Conservation (phyloP, 2,329 filamentous ascomycete genomes). For the Fusarium sp. region DNA sequence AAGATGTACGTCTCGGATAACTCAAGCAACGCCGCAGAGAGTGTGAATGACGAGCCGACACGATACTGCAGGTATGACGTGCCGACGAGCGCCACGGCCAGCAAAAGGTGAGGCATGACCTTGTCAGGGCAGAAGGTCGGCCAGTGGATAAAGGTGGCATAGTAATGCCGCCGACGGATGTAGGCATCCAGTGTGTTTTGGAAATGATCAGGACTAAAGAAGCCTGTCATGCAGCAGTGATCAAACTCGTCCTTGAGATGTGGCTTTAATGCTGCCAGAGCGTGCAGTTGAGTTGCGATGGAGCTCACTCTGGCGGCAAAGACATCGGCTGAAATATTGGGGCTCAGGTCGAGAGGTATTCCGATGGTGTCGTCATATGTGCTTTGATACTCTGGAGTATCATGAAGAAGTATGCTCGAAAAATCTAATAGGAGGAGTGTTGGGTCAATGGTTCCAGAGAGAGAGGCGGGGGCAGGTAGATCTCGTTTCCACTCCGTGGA, state of each 20-base stretch:
- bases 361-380: rapidly evolving
- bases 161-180: constrained; percentile 25
- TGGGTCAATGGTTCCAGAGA: constrained; percentile 9
- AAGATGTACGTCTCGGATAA: constrained; percentile 31
- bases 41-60: neutral
- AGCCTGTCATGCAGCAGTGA: neutral
- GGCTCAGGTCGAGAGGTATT: neutral
- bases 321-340: neutral
- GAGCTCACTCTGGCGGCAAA: neutral
- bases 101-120: constrained; percentile 9
- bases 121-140: constrained; percentile 29
- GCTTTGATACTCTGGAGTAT: neutral
- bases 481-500: constrained; percentile 1
- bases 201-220: constrained; percentile 18
- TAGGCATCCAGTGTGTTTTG: neutral
- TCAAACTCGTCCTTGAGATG: constrained; percentile 6
- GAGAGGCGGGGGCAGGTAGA: neutral
- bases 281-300: neutral
- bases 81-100: constrained; percentile 9
- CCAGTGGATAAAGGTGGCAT: constrained; percentile 23
- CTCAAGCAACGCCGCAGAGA: neutral
- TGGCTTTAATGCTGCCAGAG: neutral
- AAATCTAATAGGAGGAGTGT: constrained; percentile 18
- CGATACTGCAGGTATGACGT: constrained; percentile 7
- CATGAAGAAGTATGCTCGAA: constrained; percentile 15